Conservation (phyloP, 2,329 filamentous ascomycete species). For the Aspergillus pseudotamarii region DNA sequence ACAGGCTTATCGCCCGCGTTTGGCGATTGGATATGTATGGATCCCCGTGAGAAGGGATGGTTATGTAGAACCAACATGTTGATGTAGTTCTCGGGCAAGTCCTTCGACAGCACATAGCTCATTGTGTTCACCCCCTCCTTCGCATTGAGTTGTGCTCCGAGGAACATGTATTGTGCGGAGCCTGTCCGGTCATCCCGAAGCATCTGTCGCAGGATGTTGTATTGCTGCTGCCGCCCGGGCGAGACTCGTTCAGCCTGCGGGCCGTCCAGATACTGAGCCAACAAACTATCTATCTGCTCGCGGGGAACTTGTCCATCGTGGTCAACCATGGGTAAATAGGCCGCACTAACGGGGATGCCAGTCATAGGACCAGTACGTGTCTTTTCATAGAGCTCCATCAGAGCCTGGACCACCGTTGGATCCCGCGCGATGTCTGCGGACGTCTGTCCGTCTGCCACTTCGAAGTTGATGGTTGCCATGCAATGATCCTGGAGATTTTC, state of each 20-base stretch:
- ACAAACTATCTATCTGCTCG: slow-evolving; percentile 13
- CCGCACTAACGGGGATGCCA: slow-evolving; percentile 27
- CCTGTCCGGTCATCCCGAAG: slow-evolving; percentile 13
- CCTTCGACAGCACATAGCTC: slow-evolving; percentile 16
- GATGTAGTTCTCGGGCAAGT: slow-evolving; percentile 24
- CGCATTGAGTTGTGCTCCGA: slow-evolving; percentile 4
- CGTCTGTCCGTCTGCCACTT: slow-evolving; percentile 25
- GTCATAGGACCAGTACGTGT: slow-evolving; percentile 26
- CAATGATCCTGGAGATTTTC: slow-evolving; percentile 56
- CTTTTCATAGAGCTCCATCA: slow-evolving; percentile 26
- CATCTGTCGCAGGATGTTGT: slow-evolving; percentile 16
- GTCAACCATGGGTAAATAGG: slow-evolving; percentile 31
- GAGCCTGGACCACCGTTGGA: slow-evolving; percentile 20
- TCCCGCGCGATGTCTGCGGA: slow-evolving; percentile 29
- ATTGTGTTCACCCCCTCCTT: slow-evolving; percentile 14
- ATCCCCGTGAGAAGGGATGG: slow-evolving; percentile 39
- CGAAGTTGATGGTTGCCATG: slow-evolving; percentile 32
- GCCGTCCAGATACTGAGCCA: not conserved
- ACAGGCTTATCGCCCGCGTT: slow-evolving; percentile 39
- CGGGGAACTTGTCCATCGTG: slow-evolving; percentile 17
- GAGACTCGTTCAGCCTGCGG: too few relatives aligned
- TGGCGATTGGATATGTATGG: slow-evolving; percentile 33
- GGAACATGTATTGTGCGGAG: slow-evolving; percentile 20
- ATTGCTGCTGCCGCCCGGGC: slow-evolving; percentile 12
- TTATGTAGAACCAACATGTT: slow-evolving; percentile 23